Conservation (phyloP, 169 alveolate genomes). For the Plasmodium knowlesi region DNA sequence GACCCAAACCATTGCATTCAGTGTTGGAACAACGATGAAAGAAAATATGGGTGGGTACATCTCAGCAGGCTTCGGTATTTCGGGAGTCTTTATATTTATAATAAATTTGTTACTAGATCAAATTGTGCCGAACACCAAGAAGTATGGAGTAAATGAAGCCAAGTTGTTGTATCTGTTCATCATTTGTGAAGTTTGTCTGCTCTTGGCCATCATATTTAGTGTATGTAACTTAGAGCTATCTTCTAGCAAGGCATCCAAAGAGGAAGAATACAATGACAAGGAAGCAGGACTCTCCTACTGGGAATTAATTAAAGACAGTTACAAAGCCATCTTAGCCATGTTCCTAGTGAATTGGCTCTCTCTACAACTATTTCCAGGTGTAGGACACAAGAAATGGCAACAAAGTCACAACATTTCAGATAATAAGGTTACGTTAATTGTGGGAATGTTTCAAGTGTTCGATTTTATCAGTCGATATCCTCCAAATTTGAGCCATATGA, state of each 20-base stretch:
- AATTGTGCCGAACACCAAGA: slow-evolving; percentile 4
- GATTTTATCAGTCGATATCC: slow-evolving; percentile 72
- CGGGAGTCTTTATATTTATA: slow-evolving; percentile 52
- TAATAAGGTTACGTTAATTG: slow-evolving; percentile 41
- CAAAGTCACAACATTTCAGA: slow-evolving; percentile 20
- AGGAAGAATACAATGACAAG: slow-evolving; percentile 14
- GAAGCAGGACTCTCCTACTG: slow-evolving; percentile 22
- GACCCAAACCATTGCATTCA: slow-evolving; percentile 70
- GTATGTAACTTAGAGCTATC: slow-evolving; percentile 35
- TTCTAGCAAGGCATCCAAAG: not conserved
- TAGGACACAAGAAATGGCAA: slow-evolving; percentile 66
- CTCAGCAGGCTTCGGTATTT: slow-evolving; percentile 65
- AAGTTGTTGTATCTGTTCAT: slow-evolving; percentile 17
- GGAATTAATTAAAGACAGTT: slow-evolving; percentile 65
- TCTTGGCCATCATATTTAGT: slow-evolving; percentile 26
- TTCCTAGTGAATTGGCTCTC: slow-evolving; percentile 51
- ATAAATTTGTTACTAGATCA: slow-evolving; percentile 47
- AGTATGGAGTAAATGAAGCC: not conserved
- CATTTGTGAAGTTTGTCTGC: slow-evolving; percentile 39
- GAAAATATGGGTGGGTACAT: slow-evolving; percentile 64
- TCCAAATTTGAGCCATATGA: slow-evolving; percentile 39
- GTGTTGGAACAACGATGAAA: slow-evolving; percentile 44
- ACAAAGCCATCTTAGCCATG: slow-evolving; percentile 50
- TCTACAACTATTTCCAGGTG: slow-evolving; percentile 61
- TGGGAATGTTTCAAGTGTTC: slow-evolving; percentile 75